A percentile compares a stretch with the other conserved stretches of the same genome.
Evolutionary conservation across 176 grass and related monocot species (phyloP).

Genomic region (Hordeum marinum): DNA sequence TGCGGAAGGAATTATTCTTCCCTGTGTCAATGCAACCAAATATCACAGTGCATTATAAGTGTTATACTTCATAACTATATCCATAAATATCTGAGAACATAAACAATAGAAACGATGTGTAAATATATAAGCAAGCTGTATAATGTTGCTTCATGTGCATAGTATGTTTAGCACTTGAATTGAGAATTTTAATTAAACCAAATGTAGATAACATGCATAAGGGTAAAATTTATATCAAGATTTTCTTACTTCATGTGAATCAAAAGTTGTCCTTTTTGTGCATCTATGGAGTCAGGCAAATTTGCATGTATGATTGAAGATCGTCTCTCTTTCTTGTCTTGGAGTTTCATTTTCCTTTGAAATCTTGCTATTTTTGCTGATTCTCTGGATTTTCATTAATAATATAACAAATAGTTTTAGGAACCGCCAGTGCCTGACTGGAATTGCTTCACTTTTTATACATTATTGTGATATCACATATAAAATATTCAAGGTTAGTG

Average conservation of each 20-base stretch:
- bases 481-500: background rate
- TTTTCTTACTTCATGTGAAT: background rate
- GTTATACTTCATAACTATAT: too few relatives aligned
- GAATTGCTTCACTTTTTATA: too few relatives aligned
- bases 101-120: background rate
- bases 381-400: background rate
- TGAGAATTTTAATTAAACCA: background rate
- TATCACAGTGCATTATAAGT: too few relatives aligned
- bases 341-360: background rate
- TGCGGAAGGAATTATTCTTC: too few relatives aligned
- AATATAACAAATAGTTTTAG: background rate
- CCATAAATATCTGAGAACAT: too few relatives aligned
- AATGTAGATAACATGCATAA: background rate
- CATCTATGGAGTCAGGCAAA: background rate
- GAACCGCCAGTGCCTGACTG: too few relatives aligned
- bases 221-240: background rate
- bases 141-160: background rate
- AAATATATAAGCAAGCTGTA: background rate
- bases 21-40: too few relatives aligned
- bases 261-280: background rate
- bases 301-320: background rate
- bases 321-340: background rate
- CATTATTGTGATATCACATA: background rate
- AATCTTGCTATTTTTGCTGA: background rate
- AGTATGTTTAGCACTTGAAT: background rate